Conservation (phyloP, 2,329 filamentous ascomycete species). For the Trichoderma harzianum region DNA sequence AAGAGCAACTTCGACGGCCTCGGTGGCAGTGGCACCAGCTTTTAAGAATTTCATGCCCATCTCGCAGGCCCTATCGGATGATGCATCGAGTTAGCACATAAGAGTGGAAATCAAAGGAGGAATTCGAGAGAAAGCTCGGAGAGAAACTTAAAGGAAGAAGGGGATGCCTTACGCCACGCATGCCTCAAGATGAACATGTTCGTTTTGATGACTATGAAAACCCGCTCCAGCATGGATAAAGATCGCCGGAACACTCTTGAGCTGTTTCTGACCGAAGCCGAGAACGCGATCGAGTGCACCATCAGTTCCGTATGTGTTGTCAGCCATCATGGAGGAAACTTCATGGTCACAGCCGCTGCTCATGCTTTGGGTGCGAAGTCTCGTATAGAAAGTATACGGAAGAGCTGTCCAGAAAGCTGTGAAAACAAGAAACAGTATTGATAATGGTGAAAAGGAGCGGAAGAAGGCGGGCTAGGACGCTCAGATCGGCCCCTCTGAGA, state of each 20-base stretch:
- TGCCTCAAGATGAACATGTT: conserved; percentile 76
- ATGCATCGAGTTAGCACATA: neutral
- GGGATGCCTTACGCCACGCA: conserved; percentile 75
- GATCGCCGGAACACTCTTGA: conserved; percentile 61
- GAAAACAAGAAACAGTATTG: neutral
- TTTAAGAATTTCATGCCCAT: conserved; percentile 78
- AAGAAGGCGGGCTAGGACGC: neutral
- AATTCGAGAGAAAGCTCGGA: neutral
- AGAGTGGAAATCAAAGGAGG: neutral
- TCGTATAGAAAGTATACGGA: neutral
- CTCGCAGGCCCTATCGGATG: conserved; percentile 64
- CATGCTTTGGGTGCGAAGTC: conserved; percentile 29
- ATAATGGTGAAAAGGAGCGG: neutral
- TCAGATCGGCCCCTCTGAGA: neutral
- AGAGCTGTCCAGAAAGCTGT: neutral
- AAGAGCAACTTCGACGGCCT: conserved; percentile 87
- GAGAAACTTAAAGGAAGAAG: neutral
- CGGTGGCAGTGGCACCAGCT: conserved; percentile 73
- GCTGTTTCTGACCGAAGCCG: conserved; percentile 33
- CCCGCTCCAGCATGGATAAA: conserved; percentile 96
- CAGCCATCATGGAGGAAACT: conserved; percentile 43
- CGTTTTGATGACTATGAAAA: conserved; percentile 85
- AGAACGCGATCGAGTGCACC: conserved; percentile 41
- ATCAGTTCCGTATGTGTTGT: conserved; percentile 44
- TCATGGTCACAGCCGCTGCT: conserved; percentile 27